A percentile compares a stretch with the other conserved stretches of the same genome.
phyloP scores from a whole-genome alignment of 441 rosid species.

The Erodium trifolium region DNA sequence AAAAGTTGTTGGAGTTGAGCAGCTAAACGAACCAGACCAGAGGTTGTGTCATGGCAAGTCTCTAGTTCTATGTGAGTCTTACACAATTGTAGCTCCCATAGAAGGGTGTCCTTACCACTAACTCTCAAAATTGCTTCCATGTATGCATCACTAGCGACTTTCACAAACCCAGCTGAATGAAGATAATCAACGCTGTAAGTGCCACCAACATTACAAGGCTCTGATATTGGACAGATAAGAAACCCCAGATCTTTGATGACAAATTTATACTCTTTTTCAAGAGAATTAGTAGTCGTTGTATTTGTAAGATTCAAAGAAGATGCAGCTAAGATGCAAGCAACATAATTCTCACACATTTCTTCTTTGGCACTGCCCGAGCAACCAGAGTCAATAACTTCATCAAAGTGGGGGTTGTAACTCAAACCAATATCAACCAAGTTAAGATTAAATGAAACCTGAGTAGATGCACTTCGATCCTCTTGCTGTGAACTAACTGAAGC shows the following conservation, averaged over 20 bases:
- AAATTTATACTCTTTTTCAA: conserved; percentile 46
- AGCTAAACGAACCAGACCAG: conserved; percentile 67
- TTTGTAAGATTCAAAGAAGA: conserved; percentile 66
- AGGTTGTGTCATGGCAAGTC: conserved; percentile 84
- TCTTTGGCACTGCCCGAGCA: conserved; percentile 24
- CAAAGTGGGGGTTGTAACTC: conserved; percentile 73
- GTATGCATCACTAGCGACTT: conserved; percentile 71
- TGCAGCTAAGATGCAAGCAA: conserved; percentile 81
- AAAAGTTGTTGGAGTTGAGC: conserved; percentile 75
- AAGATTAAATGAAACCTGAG: conserved; percentile 52
- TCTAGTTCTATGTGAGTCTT: conserved; percentile 59
- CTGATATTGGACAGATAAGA: conserved; percentile 52
- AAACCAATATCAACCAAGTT: conserved; percentile 81
- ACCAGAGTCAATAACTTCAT: conserved; percentile 28
- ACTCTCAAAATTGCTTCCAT: conserved; percentile 61
- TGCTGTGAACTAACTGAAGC: conserved; percentile 30
- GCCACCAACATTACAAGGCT: conserved; percentile 41
- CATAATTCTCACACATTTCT: conserved; percentile 26
- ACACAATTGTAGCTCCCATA: conserved; percentile 78
- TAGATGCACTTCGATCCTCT: conserved; percentile 31
- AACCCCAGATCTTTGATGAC: conserved; percentile 80
- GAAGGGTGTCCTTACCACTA: conserved; percentile 45
- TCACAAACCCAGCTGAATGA: conserved; percentile 60
- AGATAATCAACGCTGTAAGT: conserved; percentile 59
- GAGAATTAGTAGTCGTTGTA: conserved; percentile 31